Percentiles rank a stretch among this genome's conserved stretches.
These are phyloP conservation scores for Ophiostoma sp. DNA, from an alignment of 2,329 filamentous ascomycete genomes.

Conservation along the genomic window DNA sequence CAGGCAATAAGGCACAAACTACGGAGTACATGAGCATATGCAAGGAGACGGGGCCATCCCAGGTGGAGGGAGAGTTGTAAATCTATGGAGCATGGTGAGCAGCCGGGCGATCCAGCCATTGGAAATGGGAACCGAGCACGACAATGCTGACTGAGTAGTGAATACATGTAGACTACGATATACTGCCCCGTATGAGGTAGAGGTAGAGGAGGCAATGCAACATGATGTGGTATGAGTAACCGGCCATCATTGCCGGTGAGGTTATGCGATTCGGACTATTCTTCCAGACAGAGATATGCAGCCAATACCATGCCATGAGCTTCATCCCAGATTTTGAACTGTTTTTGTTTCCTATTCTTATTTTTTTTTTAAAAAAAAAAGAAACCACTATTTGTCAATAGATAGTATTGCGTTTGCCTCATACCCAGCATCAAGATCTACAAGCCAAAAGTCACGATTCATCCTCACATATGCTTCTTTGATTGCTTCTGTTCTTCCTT, in stretches of 20 bases:
- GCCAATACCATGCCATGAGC: not conserved
- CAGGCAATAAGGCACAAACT: not conserved
- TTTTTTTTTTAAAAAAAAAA: too few relatives aligned
- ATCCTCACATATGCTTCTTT: not conserved
- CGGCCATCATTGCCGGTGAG: not conserved
- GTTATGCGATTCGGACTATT: not conserved
- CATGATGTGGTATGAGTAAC: not conserved
- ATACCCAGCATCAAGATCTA: not conserved
- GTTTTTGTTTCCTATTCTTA: too few relatives aligned
- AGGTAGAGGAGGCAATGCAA: not conserved
- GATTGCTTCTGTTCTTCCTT: conserved; percentile 2
- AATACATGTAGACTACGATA: not conserved
- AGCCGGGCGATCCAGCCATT: conserved; percentile 11
- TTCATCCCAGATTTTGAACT: too few relatives aligned
- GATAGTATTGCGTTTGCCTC: not conserved
- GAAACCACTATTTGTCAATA: not conserved
- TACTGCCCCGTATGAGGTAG: not conserved
- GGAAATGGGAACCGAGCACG: not conserved
- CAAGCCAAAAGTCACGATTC: not conserved
- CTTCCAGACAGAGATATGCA: not conserved
- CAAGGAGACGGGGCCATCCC: not conserved
- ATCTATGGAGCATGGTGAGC: conserved; percentile 1
- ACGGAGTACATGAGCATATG: not conserved
- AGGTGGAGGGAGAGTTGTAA: conserved; percentile 9
- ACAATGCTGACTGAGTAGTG: not conserved